Evolutionary conservation across 2,329 filamentous ascomycete species (phyloP).

Genomic region (Emmonsiellopsis sp.): DNA sequence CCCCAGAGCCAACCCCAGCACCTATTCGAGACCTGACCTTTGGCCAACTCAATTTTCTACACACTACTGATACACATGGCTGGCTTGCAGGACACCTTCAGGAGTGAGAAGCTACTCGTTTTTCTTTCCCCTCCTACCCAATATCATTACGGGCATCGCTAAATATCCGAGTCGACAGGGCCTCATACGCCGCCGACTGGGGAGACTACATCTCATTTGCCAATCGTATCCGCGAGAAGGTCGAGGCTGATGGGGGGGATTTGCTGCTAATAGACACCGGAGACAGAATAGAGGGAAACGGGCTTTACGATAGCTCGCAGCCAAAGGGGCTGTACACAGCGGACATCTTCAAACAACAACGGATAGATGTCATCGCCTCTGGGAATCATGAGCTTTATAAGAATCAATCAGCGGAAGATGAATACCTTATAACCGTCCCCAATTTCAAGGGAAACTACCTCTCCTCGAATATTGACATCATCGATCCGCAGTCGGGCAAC

Average conservation of each 20-base stretch:
- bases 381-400: constrained; percentile 97
- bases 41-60: constrained; percentile 95
- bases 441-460: constrained; percentile 75
- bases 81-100: constrained; percentile 91
- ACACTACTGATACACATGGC: constrained; percentile 92
- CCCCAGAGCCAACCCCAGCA: constrained; percentile 66
- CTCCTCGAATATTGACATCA: constrained; percentile 87
- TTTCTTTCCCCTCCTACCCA: not conserved
- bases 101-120: constrained; percentile 48
- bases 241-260: constrained; percentile 70
- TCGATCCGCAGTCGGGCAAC: constrained; percentile 61
- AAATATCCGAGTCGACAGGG: constrained; percentile 38
- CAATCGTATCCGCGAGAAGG: constrained; percentile 66
- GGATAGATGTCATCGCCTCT: constrained; percentile 73
- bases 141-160: constrained; percentile 9
- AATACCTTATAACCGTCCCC: constrained; percentile 71
- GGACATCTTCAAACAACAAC: constrained; percentile 74
- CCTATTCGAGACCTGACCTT: constrained; percentile 78
- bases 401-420: constrained; percentile 63
- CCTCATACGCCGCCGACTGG: constrained; percentile 88
- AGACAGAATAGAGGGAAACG: constrained; percentile 88
- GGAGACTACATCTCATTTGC: constrained; percentile 95
- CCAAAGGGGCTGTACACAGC: constrained; percentile 86
- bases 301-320: constrained; percentile 79
- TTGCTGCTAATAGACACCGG: constrained; percentile 92